A percentile compares a stretch with the other conserved stretches of the same genome.
phyloP scores from a whole-genome alignment of 768 basidiomycete genomes.

The Rhizopogon vulgaris region DNA sequence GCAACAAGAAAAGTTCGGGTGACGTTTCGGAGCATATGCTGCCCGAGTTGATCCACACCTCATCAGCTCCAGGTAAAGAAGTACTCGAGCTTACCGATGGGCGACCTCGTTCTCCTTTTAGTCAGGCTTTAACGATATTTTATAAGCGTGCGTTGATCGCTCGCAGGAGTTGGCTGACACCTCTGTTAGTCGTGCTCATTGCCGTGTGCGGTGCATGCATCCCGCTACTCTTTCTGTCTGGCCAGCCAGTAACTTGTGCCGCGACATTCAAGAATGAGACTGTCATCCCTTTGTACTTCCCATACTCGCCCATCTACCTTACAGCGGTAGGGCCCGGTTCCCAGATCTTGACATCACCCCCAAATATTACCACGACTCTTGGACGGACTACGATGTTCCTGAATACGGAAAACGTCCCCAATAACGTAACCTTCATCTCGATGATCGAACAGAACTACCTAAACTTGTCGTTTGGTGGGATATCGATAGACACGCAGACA shows the following conservation, averaged over 20 bases:
- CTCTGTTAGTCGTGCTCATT: conserved; percentile 45
- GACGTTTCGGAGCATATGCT: neutral
- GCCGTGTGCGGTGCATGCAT: conserved; percentile 60
- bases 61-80: conserved; percentile 5
- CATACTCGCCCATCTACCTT: conserved; percentile 35
- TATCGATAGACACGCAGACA: conserved; percentile 51
- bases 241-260: conserved; percentile 46
- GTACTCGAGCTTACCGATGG: conserved; percentile 44
- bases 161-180: conserved; percentile 64
- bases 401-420: conserved; percentile 34
- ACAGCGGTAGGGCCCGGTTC: conserved; percentile 27
- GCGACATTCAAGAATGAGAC: conserved; percentile 31
- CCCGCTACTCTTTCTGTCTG: conserved; percentile 58
- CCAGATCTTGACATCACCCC: conserved; percentile 46
- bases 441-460: conserved; percentile 45
- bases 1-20: conserved; percentile 15
- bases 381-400: conserved; percentile 35
- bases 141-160: conserved; percentile 61
- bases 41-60: conserved; percentile 1
- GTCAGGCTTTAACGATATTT: conserved; percentile 69
- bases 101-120: conserved; percentile 46
- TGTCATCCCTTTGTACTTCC: conserved; percentile 48
- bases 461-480: conserved; percentile 58
- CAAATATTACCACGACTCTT: conserved; percentile 41
- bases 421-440: conserved; percentile 56